Conservation (phyloP, 2,329 filamentous ascomycete species). For the Aspergillus fumigatiaffinis region DNA sequence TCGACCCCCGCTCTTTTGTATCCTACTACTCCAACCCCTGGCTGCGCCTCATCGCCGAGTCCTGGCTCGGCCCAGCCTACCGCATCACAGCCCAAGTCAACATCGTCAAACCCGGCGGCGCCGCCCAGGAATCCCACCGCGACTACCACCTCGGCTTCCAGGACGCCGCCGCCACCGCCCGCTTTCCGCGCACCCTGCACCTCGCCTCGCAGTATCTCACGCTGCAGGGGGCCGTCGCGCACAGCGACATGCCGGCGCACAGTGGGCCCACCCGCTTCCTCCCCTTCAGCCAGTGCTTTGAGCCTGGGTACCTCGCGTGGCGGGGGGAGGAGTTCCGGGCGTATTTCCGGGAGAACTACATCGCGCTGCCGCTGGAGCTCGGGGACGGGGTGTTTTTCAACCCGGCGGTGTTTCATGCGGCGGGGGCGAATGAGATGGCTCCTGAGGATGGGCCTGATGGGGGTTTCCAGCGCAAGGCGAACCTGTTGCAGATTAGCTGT, state of each 20-base stretch:
- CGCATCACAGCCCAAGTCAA: constrained; percentile 61
- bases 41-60: constrained; percentile 49
- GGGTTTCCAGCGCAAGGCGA: constrained; percentile 54
- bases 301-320: constrained; percentile 57
- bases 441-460: background rate
- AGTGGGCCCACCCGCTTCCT: constrained; percentile 59
- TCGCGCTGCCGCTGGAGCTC: constrained; percentile 50
- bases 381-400: constrained; percentile 64
- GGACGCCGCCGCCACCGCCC: constrained; percentile 43
- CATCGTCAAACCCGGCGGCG: constrained; percentile 56
- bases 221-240: constrained; percentile 61
- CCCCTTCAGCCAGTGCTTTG: constrained; percentile 57
- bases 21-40: constrained; percentile 60
- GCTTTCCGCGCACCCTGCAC: constrained; percentile 53
- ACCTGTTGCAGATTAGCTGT: constrained; percentile 59
- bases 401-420: constrained; percentile 60
- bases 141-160: constrained; percentile 66
- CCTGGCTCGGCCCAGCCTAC: constrained; percentile 60
- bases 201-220: constrained; percentile 55
- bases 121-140: constrained; percentile 55
- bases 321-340: constrained; percentile 50
- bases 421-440: constrained; percentile 51
- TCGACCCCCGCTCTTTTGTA: constrained; percentile 51
- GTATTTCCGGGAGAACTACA: constrained; percentile 52
- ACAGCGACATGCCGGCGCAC: constrained; percentile 56